Base-by-base conservation (phyloP, 2,329 filamentous ascomycete genomes). In the Aurifilum marmelostoma region DNA sequence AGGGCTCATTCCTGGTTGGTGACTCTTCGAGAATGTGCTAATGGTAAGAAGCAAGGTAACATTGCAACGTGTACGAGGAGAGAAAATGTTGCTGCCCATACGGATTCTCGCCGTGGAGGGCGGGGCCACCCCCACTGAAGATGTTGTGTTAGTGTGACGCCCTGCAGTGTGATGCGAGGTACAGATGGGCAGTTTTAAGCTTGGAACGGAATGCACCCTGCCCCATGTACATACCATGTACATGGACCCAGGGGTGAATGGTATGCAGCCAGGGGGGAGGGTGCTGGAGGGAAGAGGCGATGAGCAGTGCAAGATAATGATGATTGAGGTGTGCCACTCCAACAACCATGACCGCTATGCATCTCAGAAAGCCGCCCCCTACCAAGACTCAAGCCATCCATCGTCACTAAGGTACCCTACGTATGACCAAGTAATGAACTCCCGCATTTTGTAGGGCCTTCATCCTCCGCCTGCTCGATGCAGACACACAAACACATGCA, bases 131-230 rank as follows among this genome's bases (percentile, higher is more conserved):
- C 29, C 56, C 56, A 37, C 56, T 16, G 32, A 16, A 18, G 1
- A n/a, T 37, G 32, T 18, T 37, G 56, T 37, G 32, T 32, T 59
- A 34, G 16, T 34, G 29, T 14, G 39, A 29, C 12, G 32, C n/a
- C 7, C 60, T 63, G 59, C 34, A 61, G 37, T 62, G 34, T 37
- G 37, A 39, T 61, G 58, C 58, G 32, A 62, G 21, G 59, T 41
- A 29, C 52, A 27, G 27, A 18, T 29, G 24, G 12, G 52, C 16
- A 56, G 24, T 56, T 56, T 29, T 8, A 27, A 29, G 11, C 52
- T 32, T 56, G 52, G 24, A 27, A 56, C 52, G 27, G 52, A 29
- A 27, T 56, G 52, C 24, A 29, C 24, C 0, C 52, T 29, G 24
- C n/a, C n/a, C n/a, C n/a, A n/a, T n/a, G n/a, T 47, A 47, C 16